Evolutionary conservation across 2,329 filamentous ascomycete genomes (phyloP), one percentile per base, ranked within the genome.

Genomic region (Dactylonectria macrodidyma): DNA sequence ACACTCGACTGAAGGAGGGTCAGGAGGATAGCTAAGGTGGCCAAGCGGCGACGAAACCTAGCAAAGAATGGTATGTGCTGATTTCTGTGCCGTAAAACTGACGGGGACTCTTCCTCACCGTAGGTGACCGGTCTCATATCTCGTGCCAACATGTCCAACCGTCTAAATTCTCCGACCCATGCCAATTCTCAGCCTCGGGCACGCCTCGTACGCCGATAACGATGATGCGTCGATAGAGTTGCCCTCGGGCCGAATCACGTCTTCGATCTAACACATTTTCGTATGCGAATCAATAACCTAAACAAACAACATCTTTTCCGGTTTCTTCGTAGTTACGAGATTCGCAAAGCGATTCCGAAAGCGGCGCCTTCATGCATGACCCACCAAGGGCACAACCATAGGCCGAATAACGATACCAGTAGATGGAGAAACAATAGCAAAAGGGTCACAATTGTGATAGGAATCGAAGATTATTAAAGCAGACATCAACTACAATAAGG

Each of bases 31-130:
- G 16, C 38, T 41, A 41, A 41, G 12, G 41, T n/a, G 41, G 46
- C 34, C 9, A 9, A 52, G 22, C 4, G 9, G 6, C 41, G 51
- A 57, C 30, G n/a, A 57, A 41, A 26, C 51, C 58, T 48, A 47
- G 19, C 58, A 4, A 34, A 62, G 22, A 66, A 62, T 19, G 65
- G 74, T 74, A 76, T 68, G 74, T 75, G 63, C 75, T 24, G 51
- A 61, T 55, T 54, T 56, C 38, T 59, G 54, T 50, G 57, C 47
- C 46, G 51, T 54, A 26, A 47, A 68, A 73, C 74, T 76, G 66
- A 76, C 68, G 59, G 59, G 59, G 57, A 61, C 26, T 19, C 30
- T 50, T 61, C 60, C 58, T 65, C 62, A 68, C 44, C 59, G 26
- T 65, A 68, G 44, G 48, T 52, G 46, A 34, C 22, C 7, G 69